Evolutionary conservation across 1,284 basidiomycete species (phyloP).

Genomic region (Apiotrichum montevideense): DNA sequence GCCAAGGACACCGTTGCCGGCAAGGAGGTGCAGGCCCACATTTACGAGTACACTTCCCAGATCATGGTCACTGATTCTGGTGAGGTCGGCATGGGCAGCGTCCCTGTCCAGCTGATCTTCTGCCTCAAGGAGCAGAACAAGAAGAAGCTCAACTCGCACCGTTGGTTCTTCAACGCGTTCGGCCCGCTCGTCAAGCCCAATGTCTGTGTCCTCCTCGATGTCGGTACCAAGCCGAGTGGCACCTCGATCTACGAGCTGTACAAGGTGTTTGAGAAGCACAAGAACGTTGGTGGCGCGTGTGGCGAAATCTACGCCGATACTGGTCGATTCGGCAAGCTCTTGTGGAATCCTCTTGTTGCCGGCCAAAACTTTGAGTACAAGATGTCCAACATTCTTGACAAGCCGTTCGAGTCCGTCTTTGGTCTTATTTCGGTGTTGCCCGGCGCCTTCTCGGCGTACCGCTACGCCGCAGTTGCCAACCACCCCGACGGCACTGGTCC

Average conservation of each 20-base stretch:
- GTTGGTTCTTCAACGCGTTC: conserved; percentile 95
- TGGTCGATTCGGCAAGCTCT: conserved; percentile 64
- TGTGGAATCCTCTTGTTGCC: conserved; percentile 82
- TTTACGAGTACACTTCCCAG: conserved; percentile 83
- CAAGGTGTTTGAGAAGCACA: conserved; percentile 76
- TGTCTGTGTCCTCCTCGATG: conserved; percentile 79
- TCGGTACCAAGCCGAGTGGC: conserved; percentile 87
- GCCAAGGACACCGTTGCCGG: conserved; percentile 87
- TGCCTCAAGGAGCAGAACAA: conserved; percentile 90
- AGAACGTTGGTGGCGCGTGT: conserved; percentile 88
- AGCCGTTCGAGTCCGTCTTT: conserved; percentile 85
- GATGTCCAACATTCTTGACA: conserved; percentile 89
- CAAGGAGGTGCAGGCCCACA: conserved; percentile 88
- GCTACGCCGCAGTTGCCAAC: conserved; percentile 76
- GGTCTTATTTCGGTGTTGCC: conserved; percentile 81
- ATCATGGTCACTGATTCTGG: conserved; percentile 66
- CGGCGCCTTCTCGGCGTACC: conserved; percentile 87
- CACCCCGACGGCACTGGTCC: conserved; percentile 77
- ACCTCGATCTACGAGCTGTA: conserved; percentile 79
- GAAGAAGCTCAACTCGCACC: conserved; percentile 87
- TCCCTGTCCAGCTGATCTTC: conserved; percentile 87
- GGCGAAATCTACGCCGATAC: conserved; percentile 86
- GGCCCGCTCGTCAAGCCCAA: conserved; percentile 30
- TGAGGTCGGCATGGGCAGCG: conserved; percentile 71
- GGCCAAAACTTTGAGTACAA: conserved; percentile 78